Base-by-base conservation (phyloP, 1,284 basidiomycete genomes). In the Puccinia hordei region DNA sequence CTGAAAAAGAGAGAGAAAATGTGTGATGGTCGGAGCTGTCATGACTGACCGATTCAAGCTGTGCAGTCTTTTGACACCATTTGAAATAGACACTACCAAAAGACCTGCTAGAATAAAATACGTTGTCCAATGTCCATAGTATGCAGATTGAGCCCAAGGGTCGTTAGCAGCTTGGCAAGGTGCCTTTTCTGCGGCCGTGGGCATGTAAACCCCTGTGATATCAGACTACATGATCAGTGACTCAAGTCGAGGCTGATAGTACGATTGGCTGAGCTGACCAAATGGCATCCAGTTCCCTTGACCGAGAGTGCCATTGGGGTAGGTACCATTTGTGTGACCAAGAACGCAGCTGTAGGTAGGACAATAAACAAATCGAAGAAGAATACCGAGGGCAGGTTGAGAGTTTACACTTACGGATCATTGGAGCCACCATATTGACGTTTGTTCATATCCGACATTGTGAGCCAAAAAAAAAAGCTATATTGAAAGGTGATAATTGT, bases 261-360 rank as follows among this genome's bases (percentile, higher is more conserved):
- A 38, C 8, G 22, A 38, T 17, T 27, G 38, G 27, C 12, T 38
- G 35, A 65, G 38, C 76, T 59, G 27, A 78, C 76, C 65, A 69
- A 78, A 78, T 22, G 38, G 68, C n/a, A 55, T 49, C 63, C 63
- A 78, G 13, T 44, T 46, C 12, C 76, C 76, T 35, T 46, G 12
- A 17, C 76, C 76, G 27, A 69, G 33, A 44, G 76, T 69, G 4
- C 76, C 76, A 78, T 78, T 78, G 55, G 76, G 76, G 49, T 78
- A 78, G 35, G 65, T 69, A 17, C 76, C 76, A 59, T 78, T 78
- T 10, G 63, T 78, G 13, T 41, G 41, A 27, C 65, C 76, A 68
- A 78, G 66, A n/a, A 78, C 71, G 46, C 76, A 78, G 35, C 76
- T 78, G 33, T n/a, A 35, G n/a, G 46, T 35, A 53, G 33, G 51